These are phyloP conservation scores for Tulasnella sp. DNA, from an alignment of 768 basidiomycete genomes.

Conservation along the genomic window DNA sequence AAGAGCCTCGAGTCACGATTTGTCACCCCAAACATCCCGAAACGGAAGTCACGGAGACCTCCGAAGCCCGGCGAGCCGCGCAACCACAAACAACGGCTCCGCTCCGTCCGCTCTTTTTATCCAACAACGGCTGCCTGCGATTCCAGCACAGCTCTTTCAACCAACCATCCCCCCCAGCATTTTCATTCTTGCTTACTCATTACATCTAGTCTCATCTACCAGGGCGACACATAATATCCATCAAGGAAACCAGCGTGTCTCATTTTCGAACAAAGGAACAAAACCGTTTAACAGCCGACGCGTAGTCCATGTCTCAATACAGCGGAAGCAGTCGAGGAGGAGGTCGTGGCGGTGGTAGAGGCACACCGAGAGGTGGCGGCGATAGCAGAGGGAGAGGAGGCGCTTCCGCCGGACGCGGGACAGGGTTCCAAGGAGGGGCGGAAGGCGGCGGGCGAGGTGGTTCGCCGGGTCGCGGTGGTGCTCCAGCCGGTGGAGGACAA, in stretches of 20 bases:
- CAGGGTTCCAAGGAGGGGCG: not conserved
- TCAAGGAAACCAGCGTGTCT: not conserved
- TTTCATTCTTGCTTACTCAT: too few species aligned
- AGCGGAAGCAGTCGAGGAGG: not conserved
- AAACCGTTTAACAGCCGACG: not conserved
- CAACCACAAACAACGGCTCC: slow-evolving; percentile 1
- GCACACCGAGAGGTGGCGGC: not conserved
- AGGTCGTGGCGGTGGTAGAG: not conserved
- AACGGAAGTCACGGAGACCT: not conserved
- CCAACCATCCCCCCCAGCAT: not conserved
- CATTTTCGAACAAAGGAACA: not conserved
- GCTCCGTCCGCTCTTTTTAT: not conserved
- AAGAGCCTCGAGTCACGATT: not conserved
- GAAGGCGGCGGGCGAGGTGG: not conserved
- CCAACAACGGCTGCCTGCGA: too few species aligned
- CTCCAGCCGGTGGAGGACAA: not conserved
- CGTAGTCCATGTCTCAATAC: not conserved
- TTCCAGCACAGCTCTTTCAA: not conserved
- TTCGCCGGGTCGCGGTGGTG: not conserved
- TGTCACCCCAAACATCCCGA: not conserved
- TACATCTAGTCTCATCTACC: too few species aligned
- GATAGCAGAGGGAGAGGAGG: slow-evolving; percentile 3
- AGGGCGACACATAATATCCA: too few species aligned
- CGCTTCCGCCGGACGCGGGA: slow-evolving; percentile 1
- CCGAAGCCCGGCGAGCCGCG: not conserved